Conservation (phyloP, 2,329 filamentous ascomycete species). For the Colletotrichum godetiae region DNA sequence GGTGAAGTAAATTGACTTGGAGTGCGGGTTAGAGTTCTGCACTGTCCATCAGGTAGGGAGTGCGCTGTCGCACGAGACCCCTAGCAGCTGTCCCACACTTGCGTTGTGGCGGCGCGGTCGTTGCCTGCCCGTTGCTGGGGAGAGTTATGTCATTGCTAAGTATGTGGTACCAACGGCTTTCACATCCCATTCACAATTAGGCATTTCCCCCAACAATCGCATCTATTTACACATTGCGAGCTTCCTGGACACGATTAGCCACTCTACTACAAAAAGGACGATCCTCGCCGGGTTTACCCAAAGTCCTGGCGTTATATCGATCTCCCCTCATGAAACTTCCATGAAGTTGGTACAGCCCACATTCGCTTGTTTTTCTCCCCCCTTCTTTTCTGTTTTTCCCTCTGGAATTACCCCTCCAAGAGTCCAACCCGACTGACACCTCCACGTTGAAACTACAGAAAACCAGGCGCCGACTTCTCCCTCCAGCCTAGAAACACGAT, state of each 20-base stretch:
- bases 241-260: background rate
- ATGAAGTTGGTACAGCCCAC: slow-evolving; percentile 21
- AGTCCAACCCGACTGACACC: slow-evolving; percentile 21
- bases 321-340: background rate
- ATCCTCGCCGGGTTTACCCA: too few species aligned
- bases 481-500: slow-evolving; percentile 47
- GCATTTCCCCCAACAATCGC: background rate
- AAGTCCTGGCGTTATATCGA: background rate
- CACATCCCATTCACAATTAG: background rate
- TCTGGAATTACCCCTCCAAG: background rate
- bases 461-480: slow-evolving; percentile 45
- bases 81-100: background rate
- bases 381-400: background rate
- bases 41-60: background rate
- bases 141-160: slow-evolving; percentile 31
- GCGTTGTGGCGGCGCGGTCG: background rate
- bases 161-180: slow-evolving; percentile 8
- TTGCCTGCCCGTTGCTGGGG: slow-evolving; percentile 30
- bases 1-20: background rate
- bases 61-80: slow-evolving; percentile 6
- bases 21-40: background rate
- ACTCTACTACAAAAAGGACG: background rate
- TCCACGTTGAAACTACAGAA: slow-evolving; percentile 37
- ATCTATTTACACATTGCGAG: background rate
- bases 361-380: slow-evolving; percentile 6